Base-by-base conservation (phyloP, 2,329 filamentous ascomycete genomes). In the Macrophomina tecta region DNA sequence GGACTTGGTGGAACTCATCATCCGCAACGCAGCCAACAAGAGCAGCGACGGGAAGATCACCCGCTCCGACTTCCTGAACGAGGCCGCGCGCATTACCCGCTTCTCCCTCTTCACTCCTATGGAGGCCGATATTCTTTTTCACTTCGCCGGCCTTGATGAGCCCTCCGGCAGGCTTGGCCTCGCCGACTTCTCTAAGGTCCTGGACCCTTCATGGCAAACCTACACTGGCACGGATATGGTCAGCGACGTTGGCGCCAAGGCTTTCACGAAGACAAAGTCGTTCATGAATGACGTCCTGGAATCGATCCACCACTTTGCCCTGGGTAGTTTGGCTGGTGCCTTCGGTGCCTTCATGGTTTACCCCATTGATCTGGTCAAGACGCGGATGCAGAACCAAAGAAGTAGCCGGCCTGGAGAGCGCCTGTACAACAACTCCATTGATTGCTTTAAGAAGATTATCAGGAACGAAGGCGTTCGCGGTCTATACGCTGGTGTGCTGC, bases 331-430 rank as follows among this genome's bases (percentile, higher is more conserved):
- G 72, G 95, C 95, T 7, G 95, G 95, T 80, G 95, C 95, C 9
- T 99, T 99, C 77, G 95, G 95, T 78, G 95, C 95, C 12, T 98
- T 99, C 79, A 97, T 99, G 93, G 95, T 99, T 64, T 99, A 99
- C 79, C 95, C 95, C 30, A 98, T 99, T 76, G 95, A 99, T 82
- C 83, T 99, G 69, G 95, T 99, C 79, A 99, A 99, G 87, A 99
- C 95, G 1, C 90, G 95, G 69, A 91, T 99, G 89, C 95, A 99
- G 81, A 99, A 99, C 83, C 95, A 99, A 84, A 89, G 95, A 71
- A 89, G 88, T 62, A 88, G 87, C 4, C 88, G 90, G 61, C 92
- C 94, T 0, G 95, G 95, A 67, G 90, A 97, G 79, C 85, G 91
- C 69, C 82, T 98, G 69, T 99, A 99, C 83, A 97, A 97, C 81